These are phyloP conservation scores for Clathrospora elynae DNA, from an alignment of 2,329 filamentous ascomycete species.

Conservation along the genomic window DNA sequence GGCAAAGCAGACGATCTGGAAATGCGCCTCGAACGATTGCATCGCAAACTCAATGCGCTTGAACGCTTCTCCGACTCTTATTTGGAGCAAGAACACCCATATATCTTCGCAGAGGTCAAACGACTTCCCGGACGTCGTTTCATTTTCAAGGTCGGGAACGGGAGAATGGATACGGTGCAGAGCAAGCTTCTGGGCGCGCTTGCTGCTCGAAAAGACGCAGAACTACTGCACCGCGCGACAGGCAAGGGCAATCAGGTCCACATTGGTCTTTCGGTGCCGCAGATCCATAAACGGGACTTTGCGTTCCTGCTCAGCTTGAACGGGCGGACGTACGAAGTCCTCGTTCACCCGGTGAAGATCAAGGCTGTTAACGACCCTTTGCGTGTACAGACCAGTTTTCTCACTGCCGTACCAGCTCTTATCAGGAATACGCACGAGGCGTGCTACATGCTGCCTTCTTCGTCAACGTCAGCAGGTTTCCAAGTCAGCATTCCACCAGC, in stretches of 20 bases:
- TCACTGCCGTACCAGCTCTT: conserved; percentile 19
- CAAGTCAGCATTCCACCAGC: conserved; percentile 25
- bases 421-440: conserved; percentile 6
- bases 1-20: conserved; percentile 26
- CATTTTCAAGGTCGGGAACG: conserved; percentile 22
- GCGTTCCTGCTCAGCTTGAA: conserved; percentile 28
- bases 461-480: conserved; percentile 25
- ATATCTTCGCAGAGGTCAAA: conserved; percentile 27
- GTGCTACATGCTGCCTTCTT: conserved; percentile 29
- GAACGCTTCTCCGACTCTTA: conserved; percentile 31
- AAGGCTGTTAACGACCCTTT: conserved; percentile 18
- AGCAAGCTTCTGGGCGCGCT: conserved; percentile 26
- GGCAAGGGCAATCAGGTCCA: conserved; percentile 20
- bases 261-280: conserved; percentile 34
- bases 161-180: conserved; percentile 17
- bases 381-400: conserved; percentile 19
- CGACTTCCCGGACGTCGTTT: conserved; percentile 30
- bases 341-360: conserved; percentile 26
- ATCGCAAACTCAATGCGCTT: conserved; percentile 27
- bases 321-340: conserved; percentile 27
- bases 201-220: conserved; percentile 32
- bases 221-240: conserved; percentile 29
- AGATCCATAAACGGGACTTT: conserved; percentile 34
- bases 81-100: conserved; percentile 33
- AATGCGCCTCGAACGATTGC: conserved; percentile 21